Evolutionary conservation across 768 basidiomycete species (phyloP), one percentile per base, ranked within the genome.

Genomic region (Podaxis pistillaris): DNA sequence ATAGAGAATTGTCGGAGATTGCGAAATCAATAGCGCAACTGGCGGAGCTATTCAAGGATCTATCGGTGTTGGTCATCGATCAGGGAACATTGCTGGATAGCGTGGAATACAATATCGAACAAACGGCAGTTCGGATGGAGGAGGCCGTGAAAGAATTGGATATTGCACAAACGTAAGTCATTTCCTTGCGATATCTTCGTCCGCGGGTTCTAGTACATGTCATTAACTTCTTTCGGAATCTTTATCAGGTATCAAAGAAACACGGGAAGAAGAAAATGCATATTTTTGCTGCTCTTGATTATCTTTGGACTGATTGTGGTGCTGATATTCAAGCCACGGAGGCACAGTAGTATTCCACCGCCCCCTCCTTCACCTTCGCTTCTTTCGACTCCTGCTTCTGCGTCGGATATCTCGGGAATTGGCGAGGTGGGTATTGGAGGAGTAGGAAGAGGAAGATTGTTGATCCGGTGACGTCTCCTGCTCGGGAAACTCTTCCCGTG

Each of bases 51-150:
- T 99, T 99, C 83, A 94, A 96, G 69, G 97, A 99, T 72, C 81
- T 99, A 51, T 91, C 91, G 13, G 83, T 84, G 38, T 85, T 99
- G 60, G 94, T 99, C 63, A 98, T 98, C 65, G 97, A 98, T 76
- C 97, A 99, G 71, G 97, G 97, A 30, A 98, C 96, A 30, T 84
- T 99, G 36, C 82, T 98, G 60, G 97, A 98, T 75, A 94, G 93
- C 40, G 85, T 98, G 60, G 97, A 99, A 75, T 99, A 94, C 77
- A 99, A 99, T 72, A 91, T 99, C 57, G 94, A 98, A 74, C 89
- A 92, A 73, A 93, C 96, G 4, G 90, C 90, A 17, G 84, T 84
- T 36, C 86, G 93, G 56, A 82, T 96, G 72, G 75, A 87, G 60
- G 91, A 92, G 50, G 94, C 95, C 22, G 94, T 91, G 40, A 85